Base-by-base conservation (phyloP, 2,329 filamentous ascomycete genomes). In the Cordyceps cateniannulata region DNA sequence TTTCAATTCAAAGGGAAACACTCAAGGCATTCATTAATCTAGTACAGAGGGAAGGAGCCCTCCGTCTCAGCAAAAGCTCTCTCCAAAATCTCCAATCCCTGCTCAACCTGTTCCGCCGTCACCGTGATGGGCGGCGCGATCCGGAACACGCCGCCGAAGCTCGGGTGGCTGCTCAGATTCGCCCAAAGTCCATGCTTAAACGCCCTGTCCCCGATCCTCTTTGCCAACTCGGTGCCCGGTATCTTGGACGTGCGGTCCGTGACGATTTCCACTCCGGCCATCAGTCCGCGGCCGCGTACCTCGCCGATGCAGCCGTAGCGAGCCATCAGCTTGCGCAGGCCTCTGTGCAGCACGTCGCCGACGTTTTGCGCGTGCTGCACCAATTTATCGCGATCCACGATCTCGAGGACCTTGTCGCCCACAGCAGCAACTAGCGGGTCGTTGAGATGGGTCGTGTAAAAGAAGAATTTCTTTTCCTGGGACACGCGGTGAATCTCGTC, bases 221-320 rank as follows among this genome's bases (percentile, higher is more conserved):
- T 73, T 0, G 79, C 82, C 25, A 86, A 68, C 5, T 81, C 79
- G 2, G 75, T 62, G 0, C 72, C 80, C 0, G 78, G 78, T 1
- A 66, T 70, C 62, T 83, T 85, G 0, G 77, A 81, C 38, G 72
- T 67, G 2, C 75, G 68, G 65, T 84, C 76, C 0, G 71, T 70
- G 1, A 87, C 79, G 63, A 87, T 83, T 69, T 86, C 83, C 8
- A 85, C 71, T 2, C 83, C 84, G 0, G 77, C 76, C 76, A 86
- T 79, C 9, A 86, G 72, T 0, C 84, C 84, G 0, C 83, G 75
- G 0, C 83, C 83, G 10, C 84, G 77, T 0, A 87, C 79, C 66
- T 86, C 83, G 1, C 85, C 85, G 56, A 87, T 83, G 69, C 83
- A 87, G 32, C 77, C 79, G 66, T 85, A 86, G n/a, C 77, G 76